phyloP scores from a whole-genome alignment of 495 filamentous ascomycete species.

The Sabuloglossum arenarium region DNA sequence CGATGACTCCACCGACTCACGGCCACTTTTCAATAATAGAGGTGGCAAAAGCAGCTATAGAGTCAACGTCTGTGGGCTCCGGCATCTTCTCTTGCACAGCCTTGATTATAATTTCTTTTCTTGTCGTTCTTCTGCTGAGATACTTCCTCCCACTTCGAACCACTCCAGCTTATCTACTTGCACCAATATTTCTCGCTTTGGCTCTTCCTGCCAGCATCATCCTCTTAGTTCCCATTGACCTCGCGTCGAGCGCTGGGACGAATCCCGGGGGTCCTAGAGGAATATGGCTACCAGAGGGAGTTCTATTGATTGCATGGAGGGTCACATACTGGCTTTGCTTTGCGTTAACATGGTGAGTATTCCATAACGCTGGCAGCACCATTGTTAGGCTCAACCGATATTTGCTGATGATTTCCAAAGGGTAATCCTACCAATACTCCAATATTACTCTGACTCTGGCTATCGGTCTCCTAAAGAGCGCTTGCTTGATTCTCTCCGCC shows the following conservation, averaged over 20 bases:
- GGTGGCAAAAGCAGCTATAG: background rate
- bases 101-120: conserved; percentile 47
- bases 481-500: conserved; percentile 59
- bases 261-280: conserved; percentile 45
- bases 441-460: conserved; percentile 82
- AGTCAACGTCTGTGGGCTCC: conserved; percentile 32
- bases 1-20: background rate
- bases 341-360: conserved; percentile 65
- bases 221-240: conserved; percentile 88
- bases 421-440: conserved; percentile 83
- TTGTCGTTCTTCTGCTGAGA: conserved; percentile 66
- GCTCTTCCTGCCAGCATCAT: conserved; percentile 84
- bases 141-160: conserved; percentile 76
- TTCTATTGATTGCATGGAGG: conserved; percentile 70
- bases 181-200: conserved; percentile 84
- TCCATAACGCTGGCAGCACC: background rate
- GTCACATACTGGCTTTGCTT: conserved; percentile 96
- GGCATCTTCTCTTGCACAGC: conserved; percentile 52
- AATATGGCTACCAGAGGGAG: conserved; percentile 42
- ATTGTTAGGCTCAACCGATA: background rate
- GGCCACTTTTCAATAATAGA: background rate
- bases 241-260: conserved; percentile 59
- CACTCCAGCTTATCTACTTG: conserved; percentile 74
- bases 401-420: conserved; percentile 18
- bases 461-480: conserved; percentile 68